Evolutionary conservation across 1,284 basidiomycete genomes (phyloP).

Genomic region (Golubevia pallescens): DNA sequence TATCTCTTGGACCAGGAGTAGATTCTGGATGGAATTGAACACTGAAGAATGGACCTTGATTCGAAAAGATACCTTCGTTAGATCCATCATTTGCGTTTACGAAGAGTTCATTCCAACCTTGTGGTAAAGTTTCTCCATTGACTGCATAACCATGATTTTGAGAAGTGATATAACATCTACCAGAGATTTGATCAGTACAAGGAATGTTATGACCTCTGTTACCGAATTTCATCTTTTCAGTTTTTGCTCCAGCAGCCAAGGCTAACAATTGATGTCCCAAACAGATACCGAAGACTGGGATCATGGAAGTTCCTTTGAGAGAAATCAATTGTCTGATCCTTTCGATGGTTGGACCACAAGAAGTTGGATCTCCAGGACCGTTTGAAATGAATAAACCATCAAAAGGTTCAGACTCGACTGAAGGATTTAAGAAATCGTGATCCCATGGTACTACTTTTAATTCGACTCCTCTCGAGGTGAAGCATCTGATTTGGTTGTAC

Average conservation of each 20-base stretch:
- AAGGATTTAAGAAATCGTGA: conserved; percentile 81
- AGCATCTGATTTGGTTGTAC: conserved; percentile 98
- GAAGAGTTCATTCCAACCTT: conserved; percentile 92
- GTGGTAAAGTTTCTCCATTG: conserved; percentile 78
- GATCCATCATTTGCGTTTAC: conserved; percentile 95
- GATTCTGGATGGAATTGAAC: conserved; percentile 99
- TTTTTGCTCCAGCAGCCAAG: conserved; percentile 89
- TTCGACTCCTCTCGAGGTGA: conserved; percentile 89
- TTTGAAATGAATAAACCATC: conserved; percentile 98
- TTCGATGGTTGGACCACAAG: conserved; percentile 72
- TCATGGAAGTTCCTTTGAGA: conserved; percentile 70
- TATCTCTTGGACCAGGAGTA: conserved; percentile 96
- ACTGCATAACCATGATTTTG: conserved; percentile 99
- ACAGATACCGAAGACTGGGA: conserved; percentile 98
- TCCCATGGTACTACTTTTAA: conserved; percentile 98
- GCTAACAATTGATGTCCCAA: conserved; percentile 97
- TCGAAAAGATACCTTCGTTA: conserved; percentile 91
- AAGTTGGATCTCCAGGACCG: conserved; percentile 95
- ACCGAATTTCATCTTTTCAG: conserved; percentile 99
- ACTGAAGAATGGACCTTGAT: conserved; percentile 82
- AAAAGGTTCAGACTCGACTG: conserved; percentile 74
- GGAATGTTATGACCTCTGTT: conserved; percentile 99
- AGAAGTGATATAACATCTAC: conserved; percentile 97
- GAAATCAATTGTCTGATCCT: conserved; percentile 75
- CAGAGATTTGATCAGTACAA: conserved; percentile 90